Base-by-base conservation (phyloP, 225 moss, liverwort and hornwort genomes). In the Physcomitrium patens region DNA sequence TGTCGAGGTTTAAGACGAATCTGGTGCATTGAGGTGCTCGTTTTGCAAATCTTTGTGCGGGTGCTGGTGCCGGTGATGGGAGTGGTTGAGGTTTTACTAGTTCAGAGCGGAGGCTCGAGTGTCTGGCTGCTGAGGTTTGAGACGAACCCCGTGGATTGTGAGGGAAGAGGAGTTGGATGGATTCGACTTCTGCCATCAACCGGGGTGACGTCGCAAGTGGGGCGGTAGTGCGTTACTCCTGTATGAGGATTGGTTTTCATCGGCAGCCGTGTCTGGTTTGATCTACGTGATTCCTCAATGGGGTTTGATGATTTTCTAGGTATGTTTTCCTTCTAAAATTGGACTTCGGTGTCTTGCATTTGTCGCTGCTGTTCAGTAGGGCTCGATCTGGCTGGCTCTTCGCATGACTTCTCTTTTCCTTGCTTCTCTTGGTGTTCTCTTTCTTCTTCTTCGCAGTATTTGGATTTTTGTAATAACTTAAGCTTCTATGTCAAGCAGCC, bases 231-330 rank as follows among this genome's bases (percentile, higher is more conserved):
- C 49, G 49, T 31, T 10, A 3, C 37, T 17, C 49, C 31, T 0
- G 31, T 45, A 8, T 41, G 44, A 17, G 65, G 65, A 44, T 55
- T 62, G 31, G 5, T 26, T 54, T 63, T 22, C 31, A 37, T 37
- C 2, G 7, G 5, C 31, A 37, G 7, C 31, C 31, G 4, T 37
- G 31, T 37, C 31, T 37, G 31, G 31, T 37, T 6, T 0, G 8
- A 9, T 14, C 60, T 50, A 49, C 9, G 22, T 61, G 61, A 27
- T 31, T 9, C 26, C 71, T 10, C 13, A 42, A 78, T 78, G 82
- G 62, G 57, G 56, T 10, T 37, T 31, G 51, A 31, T 26, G 74
- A 60, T 42, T 50, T 60, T 53, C 61, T 13, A 54, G 56, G n/a
- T 68, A 17, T 18, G 28, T n/a, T 62, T 22, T 63, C 10, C 1